A percentile compares a stretch with the other conserved stretches of the same genome.
These are phyloP conservation scores for Euphorbia celastroides DNA, from an alignment of 441 rosid species.

Conservation along the genomic window DNA sequence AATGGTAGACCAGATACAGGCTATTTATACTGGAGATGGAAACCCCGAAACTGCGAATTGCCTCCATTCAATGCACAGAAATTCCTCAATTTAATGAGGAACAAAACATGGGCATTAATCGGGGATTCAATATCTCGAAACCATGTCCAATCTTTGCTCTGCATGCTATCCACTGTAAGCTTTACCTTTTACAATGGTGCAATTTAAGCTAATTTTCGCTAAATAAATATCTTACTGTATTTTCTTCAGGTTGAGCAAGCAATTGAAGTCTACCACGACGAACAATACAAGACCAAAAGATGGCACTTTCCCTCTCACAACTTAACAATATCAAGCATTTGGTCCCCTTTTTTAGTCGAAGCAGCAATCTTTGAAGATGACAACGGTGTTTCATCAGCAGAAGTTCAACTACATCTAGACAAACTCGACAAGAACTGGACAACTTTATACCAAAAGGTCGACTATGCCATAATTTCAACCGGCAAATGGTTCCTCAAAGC, in stretches of 20 bases:
- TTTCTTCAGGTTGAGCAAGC: constrained; percentile 63
- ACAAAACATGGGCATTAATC: constrained; percentile 71
- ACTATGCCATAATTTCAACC: constrained; percentile 66
- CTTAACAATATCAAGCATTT: constrained; percentile 59
- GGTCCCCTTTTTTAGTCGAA: constrained; percentile 88
- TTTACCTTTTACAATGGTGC: no score
- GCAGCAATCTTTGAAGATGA: constrained; percentile 82
- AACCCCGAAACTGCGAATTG: constrained; percentile 58
- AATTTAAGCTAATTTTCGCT: neutral
- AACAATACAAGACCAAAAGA: constrained; percentile 58
- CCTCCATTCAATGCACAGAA: constrained; percentile 56
- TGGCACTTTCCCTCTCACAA: constrained; percentile 74
- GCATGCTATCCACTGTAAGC: constrained; percentile 75
- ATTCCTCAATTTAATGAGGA: constrained; percentile 71
- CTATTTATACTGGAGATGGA: constrained; percentile 87
- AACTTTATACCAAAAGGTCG: constrained; percentile 40
- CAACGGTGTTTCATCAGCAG: constrained; percentile 75
- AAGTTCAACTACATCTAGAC: constrained; percentile 72
- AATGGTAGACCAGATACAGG: constrained; percentile 80
- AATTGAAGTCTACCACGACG: constrained; percentile 72
- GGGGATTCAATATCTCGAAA: constrained; percentile 96
- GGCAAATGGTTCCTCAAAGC: constrained; percentile 95
- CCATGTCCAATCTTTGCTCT: constrained; percentile 76
- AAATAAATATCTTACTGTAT: neutral
- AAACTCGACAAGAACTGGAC: constrained; percentile 76